Conservation (phyloP, 2,329 filamentous ascomycete genomes). For the Aspergillus latus region DNA sequence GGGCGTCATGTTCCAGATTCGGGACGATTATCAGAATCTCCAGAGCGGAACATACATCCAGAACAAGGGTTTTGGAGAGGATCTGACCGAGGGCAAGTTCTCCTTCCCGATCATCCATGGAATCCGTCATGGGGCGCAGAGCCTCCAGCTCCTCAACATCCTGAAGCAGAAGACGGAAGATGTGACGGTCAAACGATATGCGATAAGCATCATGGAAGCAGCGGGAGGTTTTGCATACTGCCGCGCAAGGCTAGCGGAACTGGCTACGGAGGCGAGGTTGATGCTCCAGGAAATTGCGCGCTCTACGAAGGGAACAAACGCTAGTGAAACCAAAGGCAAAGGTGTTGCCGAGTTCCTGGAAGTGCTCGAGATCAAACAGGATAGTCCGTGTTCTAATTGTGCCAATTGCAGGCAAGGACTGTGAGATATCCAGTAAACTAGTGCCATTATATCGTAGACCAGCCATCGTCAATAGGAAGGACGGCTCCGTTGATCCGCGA, state of each 20-base stretch:
- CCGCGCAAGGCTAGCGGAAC: too few relatives aligned
- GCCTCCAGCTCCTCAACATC: slow-evolving; percentile 80
- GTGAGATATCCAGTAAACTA: too few relatives aligned
- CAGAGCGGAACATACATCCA: slow-evolving; percentile 67
- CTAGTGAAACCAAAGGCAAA: too few relatives aligned
- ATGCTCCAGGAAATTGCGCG: too few relatives aligned
- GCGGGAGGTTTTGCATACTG: slow-evolving; percentile 72
- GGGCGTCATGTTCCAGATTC: slow-evolving; percentile 49
- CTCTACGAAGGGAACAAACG: too few relatives aligned
- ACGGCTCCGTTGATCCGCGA: not conserved
- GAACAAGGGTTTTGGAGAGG: slow-evolving; percentile 93
- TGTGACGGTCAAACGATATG: slow-evolving; percentile 86
- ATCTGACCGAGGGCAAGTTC: slow-evolving; percentile 96
- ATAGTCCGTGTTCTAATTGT: too few relatives aligned
- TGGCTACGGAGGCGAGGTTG: too few relatives aligned
- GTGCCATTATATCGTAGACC: not conserved
- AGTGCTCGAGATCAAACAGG: too few relatives aligned
- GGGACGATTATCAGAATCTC: slow-evolving; percentile 85
- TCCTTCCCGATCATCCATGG: slow-evolving; percentile 93
- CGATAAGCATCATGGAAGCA: slow-evolving; percentile 83
- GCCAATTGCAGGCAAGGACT: too few relatives aligned
- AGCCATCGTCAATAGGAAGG: not conserved
- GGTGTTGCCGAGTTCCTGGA: too few relatives aligned
- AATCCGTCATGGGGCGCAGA: slow-evolving; percentile 54
- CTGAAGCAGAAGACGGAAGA: slow-evolving; percentile 85